Evolutionary conservation across 139 green algal genomes (phyloP).

Genomic region (Picochlorum sp.): DNA sequence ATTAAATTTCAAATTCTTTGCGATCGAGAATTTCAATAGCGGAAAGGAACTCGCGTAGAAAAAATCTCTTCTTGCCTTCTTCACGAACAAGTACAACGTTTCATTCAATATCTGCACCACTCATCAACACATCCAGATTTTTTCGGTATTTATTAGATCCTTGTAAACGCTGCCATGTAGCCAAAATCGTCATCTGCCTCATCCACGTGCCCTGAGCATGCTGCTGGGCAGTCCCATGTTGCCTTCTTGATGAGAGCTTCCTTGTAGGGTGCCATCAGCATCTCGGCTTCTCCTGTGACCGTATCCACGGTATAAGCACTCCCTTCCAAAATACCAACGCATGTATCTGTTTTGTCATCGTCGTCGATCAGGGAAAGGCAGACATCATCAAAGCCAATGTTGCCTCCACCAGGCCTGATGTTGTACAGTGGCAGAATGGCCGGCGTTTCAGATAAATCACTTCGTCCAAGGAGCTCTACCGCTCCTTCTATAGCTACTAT

Average conservation of each 20-base stretch:
- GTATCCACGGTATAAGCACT: conserved; percentile 10
- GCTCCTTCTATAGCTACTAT: background rate
- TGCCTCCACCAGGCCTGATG: conserved; percentile 9
- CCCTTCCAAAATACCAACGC: conserved; percentile 9
- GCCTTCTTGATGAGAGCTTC: conserved; percentile 13
- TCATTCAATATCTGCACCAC: too few relatives aligned
- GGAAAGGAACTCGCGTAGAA: too few relatives aligned
- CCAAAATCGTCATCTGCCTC: conserved; percentile 24
- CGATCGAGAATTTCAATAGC: too few relatives aligned
- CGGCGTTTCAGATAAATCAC: background rate
- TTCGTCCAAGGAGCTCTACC: background rate
- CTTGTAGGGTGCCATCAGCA: conserved; percentile 18
- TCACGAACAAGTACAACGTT: too few relatives aligned
- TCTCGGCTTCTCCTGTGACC: conserved; percentile 7
- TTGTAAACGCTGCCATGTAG: conserved; percentile 14
- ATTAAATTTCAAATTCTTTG: too few relatives aligned
- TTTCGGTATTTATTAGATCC: conserved; percentile 19
- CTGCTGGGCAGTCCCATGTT: background rate
- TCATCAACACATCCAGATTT: conserved; percentile 7
- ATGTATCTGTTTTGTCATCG: background rate
- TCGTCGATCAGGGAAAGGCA: background rate
- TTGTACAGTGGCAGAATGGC: conserved; percentile 24
- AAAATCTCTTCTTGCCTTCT: too few relatives aligned
- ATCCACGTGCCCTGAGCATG: background rate
- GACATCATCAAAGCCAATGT: conserved; percentile 11